phyloP scores from a whole-genome alignment of 257 asterid genomes.

The Salvia rosmarinus region DNA sequence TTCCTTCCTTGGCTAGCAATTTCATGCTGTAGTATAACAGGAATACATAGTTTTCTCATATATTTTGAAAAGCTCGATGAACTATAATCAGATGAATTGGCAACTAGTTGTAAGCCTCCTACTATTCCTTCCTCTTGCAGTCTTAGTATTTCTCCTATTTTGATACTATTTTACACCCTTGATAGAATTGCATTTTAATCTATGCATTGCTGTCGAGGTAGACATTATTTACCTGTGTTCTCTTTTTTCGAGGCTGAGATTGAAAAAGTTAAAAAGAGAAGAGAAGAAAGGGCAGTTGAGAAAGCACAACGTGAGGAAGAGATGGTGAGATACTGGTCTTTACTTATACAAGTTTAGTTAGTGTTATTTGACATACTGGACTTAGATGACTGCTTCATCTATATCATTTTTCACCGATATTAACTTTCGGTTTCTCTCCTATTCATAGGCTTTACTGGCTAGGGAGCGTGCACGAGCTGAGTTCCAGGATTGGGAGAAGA shows the following conservation, averaged over 20 bases:
- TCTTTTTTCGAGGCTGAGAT: slow-evolving; percentile 72
- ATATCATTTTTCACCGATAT: not conserved
- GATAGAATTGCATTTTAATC: slow-evolving; percentile 15
- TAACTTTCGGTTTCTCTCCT: slow-evolving; percentile 8
- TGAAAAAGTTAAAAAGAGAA: slow-evolving; percentile 91
- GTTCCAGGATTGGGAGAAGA: slow-evolving; percentile 99
- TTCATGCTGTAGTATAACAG: slow-evolving; percentile 18
- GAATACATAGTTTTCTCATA: slow-evolving; percentile 4
- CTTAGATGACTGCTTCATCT: slow-evolving; percentile 20
- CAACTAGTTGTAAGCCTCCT: slow-evolving; percentile 10
- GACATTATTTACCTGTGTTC: slow-evolving; percentile 16
- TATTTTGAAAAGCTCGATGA: slow-evolving; percentile 14
- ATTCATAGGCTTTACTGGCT: slow-evolving; percentile 70
- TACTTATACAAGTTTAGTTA: slow-evolving; percentile 9
- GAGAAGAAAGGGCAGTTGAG: slow-evolving; percentile 95
- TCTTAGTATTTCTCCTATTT: slow-evolving; percentile 19
- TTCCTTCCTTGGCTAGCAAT: slow-evolving; percentile 19
- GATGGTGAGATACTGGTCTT: slow-evolving; percentile 57
- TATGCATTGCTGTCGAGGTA: not conserved
- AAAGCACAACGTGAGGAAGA: slow-evolving; percentile 99
- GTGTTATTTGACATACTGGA: slow-evolving; percentile 24
- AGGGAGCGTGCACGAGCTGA: slow-evolving; percentile 98
- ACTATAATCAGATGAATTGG: not conserved
- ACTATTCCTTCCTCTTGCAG: not conserved
- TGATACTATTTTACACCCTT: slow-evolving; percentile 28